Percentiles rank a stretch among this genome's conserved stretches.
phyloP scores from a whole-genome alignment of 2,329 filamentous ascomycete genomes.

The Sporothrix curviconia region DNA sequence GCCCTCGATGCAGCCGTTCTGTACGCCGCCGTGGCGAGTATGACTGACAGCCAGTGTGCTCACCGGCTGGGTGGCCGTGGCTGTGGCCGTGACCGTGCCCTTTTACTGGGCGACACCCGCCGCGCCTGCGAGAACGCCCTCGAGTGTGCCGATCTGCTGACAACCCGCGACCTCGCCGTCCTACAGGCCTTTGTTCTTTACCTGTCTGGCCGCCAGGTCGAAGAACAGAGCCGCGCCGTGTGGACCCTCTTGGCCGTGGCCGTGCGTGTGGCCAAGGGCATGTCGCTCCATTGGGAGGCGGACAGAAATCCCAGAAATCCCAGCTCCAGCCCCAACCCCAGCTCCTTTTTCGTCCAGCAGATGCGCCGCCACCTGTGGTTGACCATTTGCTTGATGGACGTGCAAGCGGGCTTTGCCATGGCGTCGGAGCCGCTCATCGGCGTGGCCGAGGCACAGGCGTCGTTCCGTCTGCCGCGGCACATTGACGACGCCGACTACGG shows the following conservation, averaged over 20 bases:
- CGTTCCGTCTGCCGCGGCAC: slow-evolving; percentile 18
- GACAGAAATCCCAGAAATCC: too few species aligned
- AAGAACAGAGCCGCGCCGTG: slow-evolving; percentile 23
- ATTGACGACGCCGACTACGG: slow-evolving; percentile 19
- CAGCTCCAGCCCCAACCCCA: too few species aligned
- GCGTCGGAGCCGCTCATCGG: slow-evolving; percentile 22
- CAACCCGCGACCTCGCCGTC: slow-evolving; percentile 24
- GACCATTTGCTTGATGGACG: slow-evolving; percentile 23
- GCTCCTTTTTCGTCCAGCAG: slow-evolving; percentile 22
- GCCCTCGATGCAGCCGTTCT: background rate
- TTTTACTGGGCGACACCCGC: background rate
- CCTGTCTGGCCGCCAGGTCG: slow-evolving; percentile 18
- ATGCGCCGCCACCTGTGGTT: slow-evolving; percentile 21
- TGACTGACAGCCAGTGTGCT: slow-evolving; percentile 8
- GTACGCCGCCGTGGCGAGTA: slow-evolving; percentile 5
- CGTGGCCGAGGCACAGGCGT: slow-evolving; percentile 12
- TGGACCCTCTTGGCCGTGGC: slow-evolving; percentile 27
- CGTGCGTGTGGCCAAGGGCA: slow-evolving; percentile 24
- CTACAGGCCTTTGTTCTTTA: slow-evolving; percentile 28
- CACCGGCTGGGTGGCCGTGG: slow-evolving; percentile 8
- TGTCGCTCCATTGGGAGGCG: slow-evolving; percentile 21
- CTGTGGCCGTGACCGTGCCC: background rate
- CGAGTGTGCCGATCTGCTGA: slow-evolving; percentile 21
- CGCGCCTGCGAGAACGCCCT: slow-evolving; percentile 21
- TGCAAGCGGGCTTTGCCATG: slow-evolving; percentile 20